Percentiles rank a stretch among this genome's conserved stretches.
Conservation (phyloP, 768 basidiomycete genomes). For the Leccinellum rugosiceps region DNA sequence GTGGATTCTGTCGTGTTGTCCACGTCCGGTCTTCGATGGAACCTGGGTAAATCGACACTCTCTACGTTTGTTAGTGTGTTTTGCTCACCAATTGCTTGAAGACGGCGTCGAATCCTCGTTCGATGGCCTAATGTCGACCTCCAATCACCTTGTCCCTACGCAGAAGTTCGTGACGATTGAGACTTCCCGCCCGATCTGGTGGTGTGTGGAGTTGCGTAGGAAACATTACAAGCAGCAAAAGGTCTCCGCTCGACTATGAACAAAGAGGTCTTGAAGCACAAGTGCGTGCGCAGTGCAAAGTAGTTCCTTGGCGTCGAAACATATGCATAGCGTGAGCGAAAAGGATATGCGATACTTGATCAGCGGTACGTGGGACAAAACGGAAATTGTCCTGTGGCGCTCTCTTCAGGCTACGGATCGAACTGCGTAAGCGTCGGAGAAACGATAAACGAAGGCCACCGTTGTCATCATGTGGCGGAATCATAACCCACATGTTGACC, state of each 20-base stretch:
- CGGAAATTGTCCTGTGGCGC: not conserved
- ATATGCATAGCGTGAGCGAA: not conserved
- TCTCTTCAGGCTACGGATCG: not conserved
- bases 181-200: slow-evolving; percentile 85
- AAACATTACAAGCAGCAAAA: not conserved
- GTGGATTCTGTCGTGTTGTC: slow-evolving; percentile 72
- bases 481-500: no score
- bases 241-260: not conserved
- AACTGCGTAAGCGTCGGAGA: not conserved
- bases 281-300: not conserved
- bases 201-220: slow-evolving; percentile 72
- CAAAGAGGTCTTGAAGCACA: not conserved
- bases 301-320: not conserved
- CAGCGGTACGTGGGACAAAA: not conserved
- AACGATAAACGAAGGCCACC: not conserved
- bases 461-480: no score
- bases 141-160: slow-evolving; percentile 80
- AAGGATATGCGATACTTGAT: not conserved
- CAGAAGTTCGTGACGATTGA: slow-evolving; percentile 64
- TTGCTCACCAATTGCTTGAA: slow-evolving; percentile 27
- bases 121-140: slow-evolving; percentile 84
- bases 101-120: slow-evolving; percentile 71
- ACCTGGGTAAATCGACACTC: slow-evolving; percentile 56
- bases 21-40: slow-evolving; percentile 86
- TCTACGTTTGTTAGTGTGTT: not conserved